A percentile compares a stretch with the other conserved stretches of the same genome.
Conservation (phyloP, 352 stramenopile genomes). For the Globisporangium cystogenes region DNA sequence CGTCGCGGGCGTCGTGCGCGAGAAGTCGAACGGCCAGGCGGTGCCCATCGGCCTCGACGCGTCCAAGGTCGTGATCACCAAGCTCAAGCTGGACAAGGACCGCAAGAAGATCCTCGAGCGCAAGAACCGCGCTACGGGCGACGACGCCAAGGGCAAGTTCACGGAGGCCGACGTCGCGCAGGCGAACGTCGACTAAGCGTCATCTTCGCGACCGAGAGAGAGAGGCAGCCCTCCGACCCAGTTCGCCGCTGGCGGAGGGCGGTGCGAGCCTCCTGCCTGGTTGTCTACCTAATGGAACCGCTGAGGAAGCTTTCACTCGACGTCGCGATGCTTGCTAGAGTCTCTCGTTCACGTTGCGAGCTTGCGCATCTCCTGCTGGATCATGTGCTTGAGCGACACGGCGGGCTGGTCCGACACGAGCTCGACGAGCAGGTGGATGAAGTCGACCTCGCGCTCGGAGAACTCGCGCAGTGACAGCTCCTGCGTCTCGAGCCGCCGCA, state of each 20-base stretch:
- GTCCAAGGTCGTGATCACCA: constrained; percentile 99
- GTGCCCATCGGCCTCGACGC: constrained; percentile 97
- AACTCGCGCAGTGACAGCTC: constrained; percentile 69
- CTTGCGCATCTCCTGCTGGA: constrained; percentile 61
- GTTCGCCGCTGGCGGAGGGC: too few relatives aligned
- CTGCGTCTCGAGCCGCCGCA: constrained; percentile 65
- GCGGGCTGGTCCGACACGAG: constrained; percentile 69
- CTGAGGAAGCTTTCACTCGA: neutral
- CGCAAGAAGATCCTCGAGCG: constrained; percentile 98
- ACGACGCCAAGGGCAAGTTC: constrained; percentile 88
- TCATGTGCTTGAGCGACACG: constrained; percentile 59
- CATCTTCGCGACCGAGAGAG: constrained; percentile 19
- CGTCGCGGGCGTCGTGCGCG: constrained; percentile 97
- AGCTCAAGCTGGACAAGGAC: constrained; percentile 99
- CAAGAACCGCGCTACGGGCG: constrained; percentile 91
- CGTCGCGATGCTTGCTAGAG: too few relatives aligned
- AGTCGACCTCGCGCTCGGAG: constrained; percentile 71
- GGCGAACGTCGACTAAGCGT: constrained; percentile 86
- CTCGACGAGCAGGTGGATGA: constrained; percentile 76
- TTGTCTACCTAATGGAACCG: neutral
- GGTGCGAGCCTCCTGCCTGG: too few relatives aligned
- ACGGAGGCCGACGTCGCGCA: constrained; percentile 85
- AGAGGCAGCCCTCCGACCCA: constrained; percentile 20
- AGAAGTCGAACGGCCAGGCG: constrained; percentile 97
- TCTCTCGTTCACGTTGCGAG: constrained; percentile 15